Evolutionary conservation across 805 yeast species (phyloP), one percentile per base, ranked within the genome.

Genomic region (Pichia insulana): DNA sequence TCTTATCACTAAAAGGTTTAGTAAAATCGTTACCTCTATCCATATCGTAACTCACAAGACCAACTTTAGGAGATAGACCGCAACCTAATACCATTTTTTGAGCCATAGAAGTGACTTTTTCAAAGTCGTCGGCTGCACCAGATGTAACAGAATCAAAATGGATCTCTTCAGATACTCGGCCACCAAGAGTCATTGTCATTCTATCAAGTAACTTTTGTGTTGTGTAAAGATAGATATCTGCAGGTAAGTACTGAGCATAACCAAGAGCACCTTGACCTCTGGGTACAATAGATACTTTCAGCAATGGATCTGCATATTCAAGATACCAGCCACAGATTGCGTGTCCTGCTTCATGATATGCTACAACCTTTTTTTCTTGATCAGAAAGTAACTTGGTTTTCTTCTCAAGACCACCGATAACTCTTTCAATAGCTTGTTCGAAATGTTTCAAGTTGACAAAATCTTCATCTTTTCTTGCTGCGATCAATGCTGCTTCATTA

Each of bases 301-400:
- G 74, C 46, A 88, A 67, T 7, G 97, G 97, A 60, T 88, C 95
- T 10, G 97, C 96, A 65, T 67, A 78, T 64, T 79, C 75, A 57
- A 88, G 70, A 58, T 69, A 86, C 97, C 96, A 89, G 18, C 96
- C 97, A 64, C 96, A 84, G 38, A 88, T 82, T 4, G 97, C 97
- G 61, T 88, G 97, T 0, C 97, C 97, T 2, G 97, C 97, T 65
- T 88, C 97, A 62, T 88, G 97, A 59, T 84, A 88, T 0, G 96
- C 96, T 39, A 88, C 96, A 27, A 84, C 76, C 50, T 69, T 76
- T 68, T 86, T 84, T 62, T 89, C 95, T 30, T 82, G 85, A 9
- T 81, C 80, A 6, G 85, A 78, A 40, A 88, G 68, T 8, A 89
- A 78, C 58, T 80, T 76, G 1, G 92, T 77, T 58, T 85, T 85